Evolutionary conservation across 83 land plant genomes (phyloP), one percentile per base, ranked within the genome.

Genomic region (Picea mariana): DNA sequence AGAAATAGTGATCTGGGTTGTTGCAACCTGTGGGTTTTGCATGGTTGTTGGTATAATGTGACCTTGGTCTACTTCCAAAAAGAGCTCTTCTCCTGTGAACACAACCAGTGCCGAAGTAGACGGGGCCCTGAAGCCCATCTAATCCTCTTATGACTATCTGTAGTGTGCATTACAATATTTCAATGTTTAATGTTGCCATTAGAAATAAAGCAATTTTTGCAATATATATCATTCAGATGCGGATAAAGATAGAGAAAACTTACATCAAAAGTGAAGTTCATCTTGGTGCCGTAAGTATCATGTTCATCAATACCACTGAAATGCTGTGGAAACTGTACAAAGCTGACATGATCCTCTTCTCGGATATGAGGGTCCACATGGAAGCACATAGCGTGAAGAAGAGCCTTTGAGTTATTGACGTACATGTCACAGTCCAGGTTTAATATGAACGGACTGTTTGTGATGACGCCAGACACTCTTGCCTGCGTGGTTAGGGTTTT

Each of bases 31-130:
- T 9, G 8, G 49, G 49, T 47, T 47, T 47, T 47, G 49, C 49
- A 47, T 47, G 9, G 9, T 9, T 47, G 49, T 47, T 47, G 49
- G 49, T 9, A 47, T 6, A 47, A 8, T 47, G 49, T 47, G 49
- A 47, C 49, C 49, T 47, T 67, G 81, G 85, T 31, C 47, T 47
- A 18, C 62, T 4, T 18, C 87, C 82, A 38, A 79, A 82, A 3
- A 86, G 68, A 20, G 75, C 64, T 82, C 82, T 82, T 79, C 84
- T 86, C 52, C 84, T 67, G 75, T 86, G 87, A 38, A 86, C 69
- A 71, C 87, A 86, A 4, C 87, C 83, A 9, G 87, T 86, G 26
- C 87, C 87, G 23, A 60, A 69, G 73, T 86, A 86, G 2, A 71
- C 2, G 0, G 79, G 69, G 5, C 85, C 88, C 75, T 86, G 83